Conservation (phyloP, 2,329 filamentous ascomycete species). For the Aspergillus novofumigatus region DNA sequence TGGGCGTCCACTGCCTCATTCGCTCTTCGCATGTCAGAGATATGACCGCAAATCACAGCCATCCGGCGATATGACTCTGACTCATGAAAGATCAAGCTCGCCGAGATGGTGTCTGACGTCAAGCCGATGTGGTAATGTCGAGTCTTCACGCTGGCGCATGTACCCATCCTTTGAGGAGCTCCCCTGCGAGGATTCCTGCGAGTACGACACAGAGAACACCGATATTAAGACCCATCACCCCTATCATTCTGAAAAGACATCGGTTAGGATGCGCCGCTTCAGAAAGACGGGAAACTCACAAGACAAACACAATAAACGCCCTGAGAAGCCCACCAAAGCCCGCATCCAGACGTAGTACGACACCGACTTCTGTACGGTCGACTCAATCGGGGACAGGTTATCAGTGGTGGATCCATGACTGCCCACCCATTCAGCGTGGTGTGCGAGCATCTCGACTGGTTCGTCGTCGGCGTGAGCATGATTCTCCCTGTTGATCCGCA, state of each 20-base stretch:
- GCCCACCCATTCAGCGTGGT: background rate
- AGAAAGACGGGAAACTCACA: slow-evolving; percentile 1
- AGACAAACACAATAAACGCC: slow-evolving; percentile 7
- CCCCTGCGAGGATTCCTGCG: slow-evolving; percentile 6
- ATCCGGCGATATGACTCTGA: too few species aligned
- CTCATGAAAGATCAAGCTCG: too few species aligned
- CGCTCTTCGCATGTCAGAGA: background rate
- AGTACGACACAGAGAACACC: slow-evolving; percentile 10
- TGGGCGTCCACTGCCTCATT: background rate
- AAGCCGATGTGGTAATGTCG: background rate
- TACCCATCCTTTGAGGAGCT: slow-evolving; percentile 1
- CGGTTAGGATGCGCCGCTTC: background rate
- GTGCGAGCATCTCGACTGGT: background rate
- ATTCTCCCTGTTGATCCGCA: background rate
- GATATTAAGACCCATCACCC: slow-evolving; percentile 13
- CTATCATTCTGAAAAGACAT: slow-evolving; percentile 8
- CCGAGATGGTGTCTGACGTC: background rate
- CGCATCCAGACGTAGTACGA: slow-evolving; percentile 1
- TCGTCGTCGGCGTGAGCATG: background rate
- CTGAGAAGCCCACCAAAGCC: slow-evolving; percentile 5
- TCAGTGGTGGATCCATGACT: background rate
- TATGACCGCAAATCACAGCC: too few species aligned
- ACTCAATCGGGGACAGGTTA: background rate
- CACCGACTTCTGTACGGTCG: background rate
- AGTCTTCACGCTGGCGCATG: background rate